phyloP scores from a whole-genome alignment of 805 yeast genomes.

The Candida argentea region DNA sequence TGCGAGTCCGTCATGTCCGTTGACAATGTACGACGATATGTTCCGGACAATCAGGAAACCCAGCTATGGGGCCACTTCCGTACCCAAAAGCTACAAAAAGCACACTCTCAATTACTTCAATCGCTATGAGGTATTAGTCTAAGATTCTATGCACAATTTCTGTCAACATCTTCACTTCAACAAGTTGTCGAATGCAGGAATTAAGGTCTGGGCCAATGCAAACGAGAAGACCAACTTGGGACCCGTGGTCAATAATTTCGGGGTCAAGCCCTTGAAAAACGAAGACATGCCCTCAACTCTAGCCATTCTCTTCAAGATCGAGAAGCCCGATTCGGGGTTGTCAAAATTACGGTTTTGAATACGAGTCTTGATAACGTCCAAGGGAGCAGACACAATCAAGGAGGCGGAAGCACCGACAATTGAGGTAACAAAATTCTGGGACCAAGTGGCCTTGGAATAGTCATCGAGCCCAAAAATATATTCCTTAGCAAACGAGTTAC shows the following conservation, averaged over 20 bases:
- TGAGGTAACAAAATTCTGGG: conserved; percentile 89
- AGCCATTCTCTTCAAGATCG: conserved; percentile 85
- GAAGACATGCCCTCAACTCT: conserved; percentile 84
- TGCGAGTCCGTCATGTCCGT: no score
- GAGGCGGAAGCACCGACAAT: conserved; percentile 96
- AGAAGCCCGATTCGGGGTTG: conserved; percentile 89
- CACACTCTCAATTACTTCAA: no score
- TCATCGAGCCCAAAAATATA: conserved; percentile 80
- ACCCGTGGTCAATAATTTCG: conserved; percentile 94
- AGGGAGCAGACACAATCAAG: conserved; percentile 91
- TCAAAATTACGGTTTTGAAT: conserved; percentile 95
- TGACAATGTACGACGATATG: no score
- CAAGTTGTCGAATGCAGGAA: conserved; percentile 86
- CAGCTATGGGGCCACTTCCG: no score
- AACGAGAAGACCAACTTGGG: conserved; percentile 97
- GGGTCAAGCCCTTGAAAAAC: conserved; percentile 94
- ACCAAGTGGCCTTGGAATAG: conserved; percentile 88
- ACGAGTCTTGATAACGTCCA: conserved; percentile 97
- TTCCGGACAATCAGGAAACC: no score
- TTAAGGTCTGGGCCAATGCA: conserved; percentile 93
- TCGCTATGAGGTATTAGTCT: no score
- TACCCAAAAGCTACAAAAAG: no score
- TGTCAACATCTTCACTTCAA: conserved; percentile 23
- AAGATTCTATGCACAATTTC: no score
- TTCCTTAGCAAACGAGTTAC: conserved; percentile 98